Base-by-base conservation (phyloP, 805 yeast species). In the Candida dajiaensis region DNA sequence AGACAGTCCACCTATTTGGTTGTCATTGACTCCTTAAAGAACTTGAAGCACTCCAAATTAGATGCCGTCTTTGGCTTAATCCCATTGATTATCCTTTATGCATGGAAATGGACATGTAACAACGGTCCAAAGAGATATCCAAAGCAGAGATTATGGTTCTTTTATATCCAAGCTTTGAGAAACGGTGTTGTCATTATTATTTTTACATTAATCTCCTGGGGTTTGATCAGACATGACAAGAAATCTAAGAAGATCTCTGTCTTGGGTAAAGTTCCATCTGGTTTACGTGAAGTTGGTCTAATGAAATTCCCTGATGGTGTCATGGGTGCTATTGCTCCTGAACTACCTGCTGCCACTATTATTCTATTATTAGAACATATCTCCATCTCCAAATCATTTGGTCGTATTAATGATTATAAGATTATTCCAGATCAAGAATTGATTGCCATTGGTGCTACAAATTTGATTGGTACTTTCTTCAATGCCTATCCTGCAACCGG, bases 401-500 rank as follows among this genome's bases (percentile, higher is more conserved):
- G 97, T 46, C 78, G 97, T 67, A 71, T 89, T 54, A 89, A 90
- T 62, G 96, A 88, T 63, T 90, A 90, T 68, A 88, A 87, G 58
- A 83, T 90, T 57, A 78, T 83, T 49, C 96, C 97, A 42, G 92
- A 90, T 68, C 97, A 90, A 72, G 97, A 90, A 66, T 76, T 90
- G 46, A 77, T 90, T 60, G 97, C 97, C 38, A 90, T 90, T 66
- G 97, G 97, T 59, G 86, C 85, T 40, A 84, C 94, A 45, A 90
- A 90, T 68, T 74, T 90, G 64, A 74, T 90, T 56, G 97, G 97
- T 56, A 88, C 96, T 19, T 88, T 89, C 62, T 90, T 90, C 77
- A 76, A 80, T 59, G 96, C 97, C 8, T 90, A 90, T 65, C 97
- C 97, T 9, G 89, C 96, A 8, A 90, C 97, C 5, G 97, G 97